Evolutionary conservation across 148 eudicot genomes (phyloP), one percentile per base, ranked within the genome.

Genomic region (Amaranthus hypochondriacus): DNA sequence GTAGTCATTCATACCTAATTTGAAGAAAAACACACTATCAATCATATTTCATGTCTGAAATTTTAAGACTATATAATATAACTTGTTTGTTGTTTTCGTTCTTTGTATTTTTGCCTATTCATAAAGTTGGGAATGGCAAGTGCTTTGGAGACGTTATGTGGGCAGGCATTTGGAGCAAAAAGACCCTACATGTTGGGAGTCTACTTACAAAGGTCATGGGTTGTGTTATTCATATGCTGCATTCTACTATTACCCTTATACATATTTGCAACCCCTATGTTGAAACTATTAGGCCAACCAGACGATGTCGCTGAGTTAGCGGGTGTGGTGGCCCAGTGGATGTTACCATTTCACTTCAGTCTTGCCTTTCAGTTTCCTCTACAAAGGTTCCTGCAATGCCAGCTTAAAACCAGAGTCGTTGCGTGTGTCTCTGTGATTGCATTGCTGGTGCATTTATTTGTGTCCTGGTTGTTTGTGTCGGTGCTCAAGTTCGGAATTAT

Each of bases 121-220:
- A 9, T 51, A 0, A 76, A 86, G 89, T 49, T 86, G 55, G 89
- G 89, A n/a, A 86, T 86, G 86, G 89, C 86, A 14, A 83, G 86
- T 68, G 89, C 89, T 18, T 72, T 86, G 14, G 89, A 72, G 39
- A 28, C 39, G 39, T 28, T 28, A 28, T 28, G 39, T 28, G 39
- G 39, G 39, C 39, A 28, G 39, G 89, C 89, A 14, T 86, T 39
- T 47, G 89, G 89, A 2, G 89, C 86, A 6, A 86, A 83, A 69
- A 79, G 79, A 9, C 83, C 83, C 80, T 64, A 83, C 76, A 86
- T 86, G 89, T 14, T 86, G 10, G 89, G 86, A 14, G 56, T 86
- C 49, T 86, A 86, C 67, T 65, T 86, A 85, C 86, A 86, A 66
- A 73, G 89, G 1, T 83, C 89, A 0, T 83, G 85, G 85, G 81